A percentile compares a stretch with the other conserved stretches of the same genome.
phyloP scores from a whole-genome alignment of 2,329 filamentous ascomycete species.

The Mycosphaerella sp. region DNA sequence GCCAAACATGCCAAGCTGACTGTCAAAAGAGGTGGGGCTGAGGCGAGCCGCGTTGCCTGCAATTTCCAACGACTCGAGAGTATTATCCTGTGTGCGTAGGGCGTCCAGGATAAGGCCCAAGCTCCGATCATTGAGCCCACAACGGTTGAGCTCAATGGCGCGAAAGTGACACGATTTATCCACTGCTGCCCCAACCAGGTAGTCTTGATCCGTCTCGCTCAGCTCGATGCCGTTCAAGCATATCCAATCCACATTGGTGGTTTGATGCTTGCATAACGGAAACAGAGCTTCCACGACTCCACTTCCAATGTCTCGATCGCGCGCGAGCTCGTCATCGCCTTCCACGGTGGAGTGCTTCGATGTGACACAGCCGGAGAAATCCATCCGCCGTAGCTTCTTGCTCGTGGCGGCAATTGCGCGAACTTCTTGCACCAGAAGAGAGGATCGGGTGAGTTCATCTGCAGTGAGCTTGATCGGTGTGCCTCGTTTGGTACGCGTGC shows the following conservation, averaged over 20 bases:
- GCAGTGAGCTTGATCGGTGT: conserved; percentile 50
- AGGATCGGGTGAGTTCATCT: conserved; percentile 49
- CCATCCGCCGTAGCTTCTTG: conserved; percentile 54
- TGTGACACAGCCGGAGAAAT: conserved; percentile 58
- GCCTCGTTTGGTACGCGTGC: conserved; percentile 50
- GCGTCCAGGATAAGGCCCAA: conserved; percentile 58
- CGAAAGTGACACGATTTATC: conserved; percentile 59
- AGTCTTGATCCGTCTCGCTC: conserved; percentile 64
- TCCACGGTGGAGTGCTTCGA: conserved; percentile 44
- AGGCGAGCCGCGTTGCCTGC: conserved; percentile 61
- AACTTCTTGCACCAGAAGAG: conserved; percentile 61
- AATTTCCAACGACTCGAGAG: conserved; percentile 60
- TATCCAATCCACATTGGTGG: conserved; percentile 66
- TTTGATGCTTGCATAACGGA: conserved; percentile 58
- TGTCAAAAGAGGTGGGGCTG: conserved; percentile 57
- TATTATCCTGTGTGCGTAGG: conserved; percentile 58
- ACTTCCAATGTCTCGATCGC: conserved; percentile 54
- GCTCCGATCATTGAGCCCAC: conserved; percentile 53
- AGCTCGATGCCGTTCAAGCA: conserved; percentile 61
- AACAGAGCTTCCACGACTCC: conserved; percentile 64
- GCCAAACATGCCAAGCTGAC: conserved; percentile 59
- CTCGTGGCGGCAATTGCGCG: conserved; percentile 62
- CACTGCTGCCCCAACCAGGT: conserved; percentile 60
- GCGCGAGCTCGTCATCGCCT: conserved; percentile 37
- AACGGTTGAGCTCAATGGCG: conserved; percentile 60